Percentiles rank a stretch among this genome's conserved stretches.
Conservation (phyloP, 192 early-diverging fungal genomes). For the Phycomyces blakesleeanus region DNA sequence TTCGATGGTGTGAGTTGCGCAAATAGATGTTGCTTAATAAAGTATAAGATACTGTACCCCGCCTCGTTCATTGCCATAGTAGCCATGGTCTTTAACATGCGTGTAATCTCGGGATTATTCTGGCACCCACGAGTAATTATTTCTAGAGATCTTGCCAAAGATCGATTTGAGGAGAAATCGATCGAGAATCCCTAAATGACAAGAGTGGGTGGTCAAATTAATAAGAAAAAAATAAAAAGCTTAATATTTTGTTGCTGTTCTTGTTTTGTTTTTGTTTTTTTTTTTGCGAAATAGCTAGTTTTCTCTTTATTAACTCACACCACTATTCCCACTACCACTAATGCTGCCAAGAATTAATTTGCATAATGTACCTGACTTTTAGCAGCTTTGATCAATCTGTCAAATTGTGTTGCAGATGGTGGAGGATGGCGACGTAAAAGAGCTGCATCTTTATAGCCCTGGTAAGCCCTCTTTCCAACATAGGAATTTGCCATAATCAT, state of each 20-base stretch:
- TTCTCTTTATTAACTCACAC: no score
- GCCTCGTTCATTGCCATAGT: slow-evolving; percentile 75
- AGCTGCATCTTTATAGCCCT: slow-evolving; percentile 49
- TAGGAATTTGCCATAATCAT: slow-evolving; percentile 76
- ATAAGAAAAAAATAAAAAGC: not conserved
- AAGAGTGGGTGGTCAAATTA: not conserved
- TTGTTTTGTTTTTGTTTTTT: no score
- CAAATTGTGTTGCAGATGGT: slow-evolving; percentile 59
- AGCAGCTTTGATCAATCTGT: slow-evolving; percentile 53
- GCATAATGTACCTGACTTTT: slow-evolving; percentile 40
- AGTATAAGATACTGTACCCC: slow-evolving; percentile 25
- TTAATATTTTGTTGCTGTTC: no score
- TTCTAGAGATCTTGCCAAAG: slow-evolving; percentile 58
- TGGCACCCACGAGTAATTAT: slow-evolving; percentile 36
- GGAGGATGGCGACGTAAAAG: slow-evolving; percentile 68
- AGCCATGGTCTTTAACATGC: slow-evolving; percentile 69
- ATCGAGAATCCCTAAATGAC: slow-evolving; percentile 48
- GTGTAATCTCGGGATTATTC: slow-evolving; percentile 51
- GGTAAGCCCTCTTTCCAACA: slow-evolving; percentile 60
- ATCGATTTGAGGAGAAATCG: slow-evolving; percentile 61
- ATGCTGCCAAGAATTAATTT: no score
- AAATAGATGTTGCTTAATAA: not conserved
- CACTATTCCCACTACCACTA: no score
- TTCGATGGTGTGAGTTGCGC: not conserved
- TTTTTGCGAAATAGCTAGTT: no score